Evolutionary conservation across 805 yeast species (phyloP).

Genomic region (Yarrowia keelungensis): DNA sequence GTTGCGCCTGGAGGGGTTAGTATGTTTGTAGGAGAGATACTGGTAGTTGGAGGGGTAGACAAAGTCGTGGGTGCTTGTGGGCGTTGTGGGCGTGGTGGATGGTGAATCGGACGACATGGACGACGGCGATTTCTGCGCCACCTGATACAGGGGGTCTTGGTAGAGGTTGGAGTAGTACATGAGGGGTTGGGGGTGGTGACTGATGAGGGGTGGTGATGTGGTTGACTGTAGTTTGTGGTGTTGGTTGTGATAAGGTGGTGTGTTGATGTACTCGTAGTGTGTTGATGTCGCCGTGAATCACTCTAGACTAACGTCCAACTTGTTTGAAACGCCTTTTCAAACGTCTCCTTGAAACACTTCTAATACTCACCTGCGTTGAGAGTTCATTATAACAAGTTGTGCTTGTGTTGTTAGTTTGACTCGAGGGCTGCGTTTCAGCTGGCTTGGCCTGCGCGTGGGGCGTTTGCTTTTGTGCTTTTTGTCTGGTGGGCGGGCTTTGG

Average conservation of each 20-base stretch:
- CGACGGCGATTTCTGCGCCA: constrained; percentile 19
- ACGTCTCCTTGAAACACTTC: not conserved
- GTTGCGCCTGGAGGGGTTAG: constrained; percentile 37
- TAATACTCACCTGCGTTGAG: constrained; percentile 36
- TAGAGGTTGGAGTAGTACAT: constrained; percentile 31
- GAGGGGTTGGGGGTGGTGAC: too few relatives aligned
- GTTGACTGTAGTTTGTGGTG: too few relatives aligned
- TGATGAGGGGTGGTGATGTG: too few relatives aligned
- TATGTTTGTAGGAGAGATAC: constrained; percentile 26
- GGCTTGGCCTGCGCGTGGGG: constrained; percentile 32
- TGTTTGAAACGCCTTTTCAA: too few relatives aligned
- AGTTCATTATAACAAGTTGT: constrained; percentile 21
- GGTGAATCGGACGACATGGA: constrained; percentile 8
- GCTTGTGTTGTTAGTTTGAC: constrained; percentile 9
- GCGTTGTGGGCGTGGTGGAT: constrained; percentile 14
- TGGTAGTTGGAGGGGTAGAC: constrained; percentile 32
- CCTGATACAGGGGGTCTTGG: constrained; percentile 14
- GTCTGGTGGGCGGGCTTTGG: constrained; percentile 5
- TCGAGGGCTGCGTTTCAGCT: constrained; percentile 4
- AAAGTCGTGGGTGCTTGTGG: constrained; percentile 15
- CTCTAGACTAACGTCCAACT: too few relatives aligned
- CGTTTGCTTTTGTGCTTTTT: constrained; percentile 29
- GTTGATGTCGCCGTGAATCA: too few relatives aligned
- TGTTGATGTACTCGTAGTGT: too few relatives aligned
- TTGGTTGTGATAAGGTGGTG: too few relatives aligned